Percentiles rank a stretch among this genome's conserved stretches.
phyloP scores from a whole-genome alignment of 164 flowering plant genomes.

The Dillenia turbinata region DNA sequence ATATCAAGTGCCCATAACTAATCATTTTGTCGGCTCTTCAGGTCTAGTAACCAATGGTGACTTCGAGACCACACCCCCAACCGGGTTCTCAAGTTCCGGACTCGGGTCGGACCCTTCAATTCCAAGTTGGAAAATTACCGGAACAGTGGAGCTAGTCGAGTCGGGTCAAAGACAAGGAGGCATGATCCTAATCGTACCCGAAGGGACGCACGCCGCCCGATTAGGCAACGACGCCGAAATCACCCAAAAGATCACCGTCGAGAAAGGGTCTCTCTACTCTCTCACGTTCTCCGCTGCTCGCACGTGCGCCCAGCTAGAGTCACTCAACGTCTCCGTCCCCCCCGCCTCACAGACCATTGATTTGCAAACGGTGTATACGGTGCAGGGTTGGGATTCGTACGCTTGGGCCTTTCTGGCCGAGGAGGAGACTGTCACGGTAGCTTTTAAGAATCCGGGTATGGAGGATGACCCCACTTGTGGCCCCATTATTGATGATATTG shows the following conservation, averaged over 20 bases:
- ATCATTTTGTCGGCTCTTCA: slow-evolving; percentile 16
- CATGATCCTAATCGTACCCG: slow-evolving; percentile 91
- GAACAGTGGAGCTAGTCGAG: slow-evolving; percentile 79
- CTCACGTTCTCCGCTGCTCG: slow-evolving; percentile 93
- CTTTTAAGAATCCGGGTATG: slow-evolving; percentile 80
- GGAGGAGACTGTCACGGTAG: slow-evolving; percentile 36
- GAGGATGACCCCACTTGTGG: slow-evolving; percentile 98
- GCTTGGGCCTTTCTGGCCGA: slow-evolving; percentile 73
- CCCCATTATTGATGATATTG: slow-evolving; percentile 86
- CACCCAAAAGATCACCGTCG: slow-evolving; percentile 71
- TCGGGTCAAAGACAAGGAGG: slow-evolving; percentile 87
- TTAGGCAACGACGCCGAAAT: slow-evolving; percentile 90
- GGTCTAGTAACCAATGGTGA: slow-evolving; percentile 77
- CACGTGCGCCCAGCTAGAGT: slow-evolving; percentile 94
- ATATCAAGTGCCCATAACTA: no score
- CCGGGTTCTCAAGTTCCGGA: slow-evolving; percentile 53
- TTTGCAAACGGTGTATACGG: slow-evolving; percentile 83
- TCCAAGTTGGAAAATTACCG: slow-evolving; percentile 75
- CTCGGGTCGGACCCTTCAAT: slow-evolving; percentile 39
- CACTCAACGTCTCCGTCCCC: slow-evolving; percentile 75
- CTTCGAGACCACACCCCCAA: slow-evolving; percentile 76
- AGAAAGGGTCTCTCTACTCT: slow-evolving; percentile 73
- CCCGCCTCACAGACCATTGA: slow-evolving; percentile 80
- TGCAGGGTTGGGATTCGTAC: slow-evolving; percentile 93
- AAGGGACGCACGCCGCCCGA: slow-evolving; percentile 75